Percentiles rank a stretch among this genome's conserved stretches.
Evolutionary conservation across 2,329 filamentous ascomycete species (phyloP).

Genomic region (Clathrospora elynae): DNA sequence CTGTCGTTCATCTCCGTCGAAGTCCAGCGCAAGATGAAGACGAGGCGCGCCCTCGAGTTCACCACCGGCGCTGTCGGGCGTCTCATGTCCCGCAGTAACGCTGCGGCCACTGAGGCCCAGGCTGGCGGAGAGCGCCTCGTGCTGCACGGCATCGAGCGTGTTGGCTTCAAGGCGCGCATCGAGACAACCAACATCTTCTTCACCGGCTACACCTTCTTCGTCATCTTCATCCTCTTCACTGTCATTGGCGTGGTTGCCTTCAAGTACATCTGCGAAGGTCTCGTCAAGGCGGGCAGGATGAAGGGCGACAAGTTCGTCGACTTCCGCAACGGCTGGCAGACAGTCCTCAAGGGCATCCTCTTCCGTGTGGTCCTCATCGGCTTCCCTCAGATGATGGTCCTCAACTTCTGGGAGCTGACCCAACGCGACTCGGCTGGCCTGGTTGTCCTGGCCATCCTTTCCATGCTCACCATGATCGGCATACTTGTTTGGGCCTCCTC

Average conservation of each 20-base stretch:
- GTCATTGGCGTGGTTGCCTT: conserved; percentile 74
- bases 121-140: conserved; percentile 48
- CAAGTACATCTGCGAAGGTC: conserved; percentile 79
- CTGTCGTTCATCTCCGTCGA: conserved; percentile 79
- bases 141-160: conserved; percentile 84
- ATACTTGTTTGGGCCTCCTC: conserved; percentile 84
- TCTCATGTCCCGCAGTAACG: conserved; percentile 54
- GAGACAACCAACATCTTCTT: conserved; percentile 93
- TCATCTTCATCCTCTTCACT: conserved; percentile 78
- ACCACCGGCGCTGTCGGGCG: conserved; percentile 34
- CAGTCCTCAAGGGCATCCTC: conserved; percentile 89
- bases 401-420: conserved; percentile 94
- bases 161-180: conserved; percentile 82
- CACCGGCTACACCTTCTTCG: conserved; percentile 87
- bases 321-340: conserved; percentile 93
- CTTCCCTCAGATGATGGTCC: conserved; percentile 86
- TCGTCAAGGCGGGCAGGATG: conserved; percentile 76
- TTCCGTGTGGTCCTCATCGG: conserved; percentile 89
- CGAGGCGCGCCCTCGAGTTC: conserved; percentile 37
- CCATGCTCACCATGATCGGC: conserved; percentile 77
- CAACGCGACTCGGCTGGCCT: conserved; percentile 82
- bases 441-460: conserved; percentile 85
- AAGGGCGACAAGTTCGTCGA: conserved; percentile 85
- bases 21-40: conserved; percentile 75
- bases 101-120: conserved; percentile 48